Conservation (phyloP, 495 filamentous ascomycete genomes). For the Talaromyces proteolyticus region DNA sequence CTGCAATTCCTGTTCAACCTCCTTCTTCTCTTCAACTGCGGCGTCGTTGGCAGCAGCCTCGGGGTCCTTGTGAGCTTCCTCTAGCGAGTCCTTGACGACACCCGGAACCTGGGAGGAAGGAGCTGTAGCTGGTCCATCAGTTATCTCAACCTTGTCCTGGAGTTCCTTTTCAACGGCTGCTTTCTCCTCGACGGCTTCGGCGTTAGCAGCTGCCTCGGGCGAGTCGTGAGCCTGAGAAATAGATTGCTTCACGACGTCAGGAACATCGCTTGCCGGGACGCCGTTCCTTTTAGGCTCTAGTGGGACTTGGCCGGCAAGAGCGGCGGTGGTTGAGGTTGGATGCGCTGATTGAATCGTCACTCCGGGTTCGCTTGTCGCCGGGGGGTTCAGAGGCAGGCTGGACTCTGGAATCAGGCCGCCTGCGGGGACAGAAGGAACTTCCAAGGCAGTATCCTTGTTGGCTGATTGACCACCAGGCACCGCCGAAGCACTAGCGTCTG, state of each 20-base stretch:
- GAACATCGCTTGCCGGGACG: conserved; percentile 20
- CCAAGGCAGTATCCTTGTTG: conserved; percentile 29
- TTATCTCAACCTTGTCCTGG: conserved; percentile 27
- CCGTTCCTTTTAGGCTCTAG: conserved; percentile 41
- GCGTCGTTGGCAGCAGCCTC: conserved; percentile 65
- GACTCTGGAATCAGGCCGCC: conserved; percentile 76
- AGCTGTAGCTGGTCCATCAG: conserved; percentile 13
- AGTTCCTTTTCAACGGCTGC: conserved; percentile 57
- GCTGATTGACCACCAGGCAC: conserved; percentile 22
- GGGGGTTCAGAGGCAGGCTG: conserved; percentile 62
- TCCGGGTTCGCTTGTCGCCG: conserved; percentile 34
- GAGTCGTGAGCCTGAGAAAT: conserved; percentile 47
- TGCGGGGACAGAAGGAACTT: conserved; percentile 54
- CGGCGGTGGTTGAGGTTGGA: conserved; percentile 66
- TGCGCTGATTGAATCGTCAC: conserved; percentile 62
- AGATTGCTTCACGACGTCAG: conserved; percentile 60
- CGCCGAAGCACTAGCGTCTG: conserved; percentile 52
- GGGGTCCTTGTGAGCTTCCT: conserved; percentile 54
- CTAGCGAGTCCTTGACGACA: conserved; percentile 67
- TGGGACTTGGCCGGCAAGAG: conserved; percentile 64
- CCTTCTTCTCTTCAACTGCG: conserved; percentile 73
- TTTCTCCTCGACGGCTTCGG: conserved; percentile 61
- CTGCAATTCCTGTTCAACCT: conserved; percentile 63
- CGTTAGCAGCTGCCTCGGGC: conserved; percentile 60
- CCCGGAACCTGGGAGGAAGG: conserved; percentile 57